Evolutionary conservation across 345 rosid genomes (phyloP).

Genomic region (Camelina laxa): DNA sequence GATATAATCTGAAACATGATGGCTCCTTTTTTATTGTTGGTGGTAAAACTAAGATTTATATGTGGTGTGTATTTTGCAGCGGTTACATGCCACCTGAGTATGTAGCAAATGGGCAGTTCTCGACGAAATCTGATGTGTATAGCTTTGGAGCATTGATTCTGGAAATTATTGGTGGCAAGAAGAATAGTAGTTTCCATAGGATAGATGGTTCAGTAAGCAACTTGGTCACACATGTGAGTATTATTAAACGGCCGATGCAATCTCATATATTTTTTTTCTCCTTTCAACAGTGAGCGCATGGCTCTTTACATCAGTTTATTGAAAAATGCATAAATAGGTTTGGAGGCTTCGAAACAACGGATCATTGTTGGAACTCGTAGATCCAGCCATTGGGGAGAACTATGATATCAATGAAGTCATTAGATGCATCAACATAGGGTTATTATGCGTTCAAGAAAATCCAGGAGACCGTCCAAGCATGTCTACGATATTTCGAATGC

Average conservation of each 20-base stretch:
- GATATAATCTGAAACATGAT: too few relatives aligned
- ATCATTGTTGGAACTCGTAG: constrained; percentile 30
- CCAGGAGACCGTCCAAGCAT: constrained; percentile 32
- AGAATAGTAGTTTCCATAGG: background rate
- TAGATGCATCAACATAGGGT: constrained; percentile 28
- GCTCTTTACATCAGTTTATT: too few relatives aligned
- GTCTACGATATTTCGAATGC: constrained; percentile 17
- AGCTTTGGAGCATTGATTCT: constrained; percentile 30
- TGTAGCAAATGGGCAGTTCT: constrained; percentile 16
- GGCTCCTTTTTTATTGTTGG: background rate
- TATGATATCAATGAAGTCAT: constrained; percentile 17
- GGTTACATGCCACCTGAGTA: constrained; percentile 39
- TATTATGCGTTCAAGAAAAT: constrained; percentile 37
- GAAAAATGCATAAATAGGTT: background rate
- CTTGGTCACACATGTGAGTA: constrained; percentile 1
- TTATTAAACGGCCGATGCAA: too few relatives aligned
- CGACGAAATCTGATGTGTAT: constrained; percentile 29
- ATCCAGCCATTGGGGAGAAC: constrained; percentile 3
- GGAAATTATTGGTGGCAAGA: constrained; percentile 30
- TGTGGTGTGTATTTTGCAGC: background rate
- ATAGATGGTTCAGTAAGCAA: background rate
- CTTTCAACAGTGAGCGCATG: too few relatives aligned
- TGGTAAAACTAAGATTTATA: background rate
- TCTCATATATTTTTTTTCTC: too few relatives aligned
- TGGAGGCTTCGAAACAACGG: background rate